A percentile compares a stretch with the other conserved stretches of the same genome.
Conservation (phyloP, 345 rosid genomes). For the Syzygium jambos region DNA sequence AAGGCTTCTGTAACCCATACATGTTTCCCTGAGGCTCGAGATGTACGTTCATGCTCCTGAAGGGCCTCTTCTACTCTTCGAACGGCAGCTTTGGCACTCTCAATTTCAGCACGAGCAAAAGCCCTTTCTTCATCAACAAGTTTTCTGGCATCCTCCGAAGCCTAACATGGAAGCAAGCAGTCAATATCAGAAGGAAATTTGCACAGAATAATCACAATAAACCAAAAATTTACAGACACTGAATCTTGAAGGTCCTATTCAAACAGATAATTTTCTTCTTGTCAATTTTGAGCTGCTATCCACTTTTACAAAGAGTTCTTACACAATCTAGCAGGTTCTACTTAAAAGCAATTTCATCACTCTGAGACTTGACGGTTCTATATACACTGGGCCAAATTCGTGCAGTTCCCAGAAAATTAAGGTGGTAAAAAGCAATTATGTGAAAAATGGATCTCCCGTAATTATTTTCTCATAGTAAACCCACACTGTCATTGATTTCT, state of each 20-base stretch:
- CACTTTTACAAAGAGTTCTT: not conserved
- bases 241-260: not conserved
- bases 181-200: not conserved
- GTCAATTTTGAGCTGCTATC: not conserved
- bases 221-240: no score
- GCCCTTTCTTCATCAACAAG: constrained; percentile 94
- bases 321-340: not conserved
- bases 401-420: not conserved
- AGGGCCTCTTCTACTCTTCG: constrained; percentile 96
- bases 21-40: constrained; percentile 76
- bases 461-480: not conserved
- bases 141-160: constrained; percentile 95
- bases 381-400: not conserved
- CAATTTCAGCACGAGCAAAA: constrained; percentile 95
- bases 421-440: not conserved
- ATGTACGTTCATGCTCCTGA: constrained; percentile 70
- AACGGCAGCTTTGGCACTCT: constrained; percentile 89
- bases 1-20: not conserved
- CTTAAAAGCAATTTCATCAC: not conserved
- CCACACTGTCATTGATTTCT: not conserved
- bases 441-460: not conserved
- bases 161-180: constrained; percentile 26
- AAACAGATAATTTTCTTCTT: not conserved
- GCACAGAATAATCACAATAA: not conserved
- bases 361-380: not conserved